Base-by-base conservation (phyloP, 164 flowering plant genomes). In the Vitis vinifera region DNA sequence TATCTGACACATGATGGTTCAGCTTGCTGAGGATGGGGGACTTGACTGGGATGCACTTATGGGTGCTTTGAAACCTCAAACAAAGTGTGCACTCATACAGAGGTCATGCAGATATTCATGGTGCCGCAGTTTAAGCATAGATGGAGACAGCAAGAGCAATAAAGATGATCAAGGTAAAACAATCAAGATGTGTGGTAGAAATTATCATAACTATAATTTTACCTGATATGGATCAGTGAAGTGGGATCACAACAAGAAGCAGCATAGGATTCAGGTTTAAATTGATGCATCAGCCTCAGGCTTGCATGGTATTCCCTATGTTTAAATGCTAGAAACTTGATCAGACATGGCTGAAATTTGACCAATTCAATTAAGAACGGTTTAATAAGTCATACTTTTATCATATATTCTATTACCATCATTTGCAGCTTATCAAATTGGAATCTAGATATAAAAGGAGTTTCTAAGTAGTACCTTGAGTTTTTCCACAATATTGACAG, bases 21-120 rank as follows among this genome's bases (percentile, higher is more conserved):
- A 92, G 96, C 94, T 90, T 77, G 87, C 90, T 15, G 83, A 77
- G 68, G 96, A 92, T 83, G 92, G 96, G 58, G 91, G 96, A 16
- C 84, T 92, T 70, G 84, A 88, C 76, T 93, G 94, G 94, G 78
- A 73, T 72, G 81, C 86, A 68, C 87, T 91, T 64, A 59, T 57
- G 55, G 47, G 52, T 67, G 87, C 94, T 68, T 17, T 91, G 77
- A 83, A 70, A 75, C 88, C 94, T 70, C 73, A 86, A 68, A 93
- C 94, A 68, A 91, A 83, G 81, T 89, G 98, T 82, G 94, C 98
- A 16, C 85, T 91, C 64, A 91, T 93, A 76, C 98, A 89, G 78
- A 81, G 98, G 67, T 92, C 98, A 27, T 91, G 98, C 81, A 94
- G 96, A 65, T 93, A 93, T 82, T 89, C 98, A 67, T 93, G 98